Conservation (phyloP, 148 eudicot genomes). For the Diospyros kaki region DNA sequence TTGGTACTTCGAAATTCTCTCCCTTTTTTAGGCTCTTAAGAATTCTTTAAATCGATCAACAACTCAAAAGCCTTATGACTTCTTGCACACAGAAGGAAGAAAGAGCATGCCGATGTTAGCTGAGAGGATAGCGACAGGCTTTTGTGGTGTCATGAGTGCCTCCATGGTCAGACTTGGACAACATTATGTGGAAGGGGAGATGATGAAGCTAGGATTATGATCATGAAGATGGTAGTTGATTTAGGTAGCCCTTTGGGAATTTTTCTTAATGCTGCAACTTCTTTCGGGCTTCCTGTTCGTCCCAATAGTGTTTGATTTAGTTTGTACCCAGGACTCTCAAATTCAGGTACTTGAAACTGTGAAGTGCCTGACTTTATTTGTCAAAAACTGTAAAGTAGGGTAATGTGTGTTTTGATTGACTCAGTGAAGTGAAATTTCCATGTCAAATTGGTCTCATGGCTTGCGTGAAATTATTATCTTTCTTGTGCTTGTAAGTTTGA, state of each 20-base stretch:
- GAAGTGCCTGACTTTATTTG: too few species aligned
- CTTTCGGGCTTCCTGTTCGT: conserved; percentile 46
- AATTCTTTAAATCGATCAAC: too few species aligned
- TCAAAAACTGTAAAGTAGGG: too few species aligned
- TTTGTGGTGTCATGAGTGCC: conserved; percentile 32
- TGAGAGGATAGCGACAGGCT: conserved; percentile 42
- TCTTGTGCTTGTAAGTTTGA: too few species aligned
- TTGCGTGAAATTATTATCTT: too few species aligned
- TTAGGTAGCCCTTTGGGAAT: conserved; percentile 37
- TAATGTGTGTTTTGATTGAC: too few species aligned
- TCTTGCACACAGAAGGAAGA: conserved; percentile 29
- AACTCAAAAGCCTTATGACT: conserved; percentile 1
- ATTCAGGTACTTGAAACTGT: conserved; percentile 22
- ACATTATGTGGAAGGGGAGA: conserved; percentile 28
- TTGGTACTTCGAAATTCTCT: neutral
- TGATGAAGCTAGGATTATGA: conserved; percentile 38
- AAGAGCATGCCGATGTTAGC: conserved; percentile 45
- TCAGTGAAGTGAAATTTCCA: too few species aligned
- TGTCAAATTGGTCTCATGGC: too few species aligned
- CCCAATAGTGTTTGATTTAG: conserved; percentile 45
- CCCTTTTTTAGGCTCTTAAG: neutral
- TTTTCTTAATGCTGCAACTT: conserved; percentile 37
- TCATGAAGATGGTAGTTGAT: conserved; percentile 34
- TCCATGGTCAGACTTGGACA: conserved; percentile 37
- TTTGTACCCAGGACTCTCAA: conserved; percentile 18